Evolutionary conservation across 495 filamentous ascomycete species (phyloP), one percentile per base, ranked within the genome.

Genomic region (Podospora bellae-mahoneyi): DNA sequence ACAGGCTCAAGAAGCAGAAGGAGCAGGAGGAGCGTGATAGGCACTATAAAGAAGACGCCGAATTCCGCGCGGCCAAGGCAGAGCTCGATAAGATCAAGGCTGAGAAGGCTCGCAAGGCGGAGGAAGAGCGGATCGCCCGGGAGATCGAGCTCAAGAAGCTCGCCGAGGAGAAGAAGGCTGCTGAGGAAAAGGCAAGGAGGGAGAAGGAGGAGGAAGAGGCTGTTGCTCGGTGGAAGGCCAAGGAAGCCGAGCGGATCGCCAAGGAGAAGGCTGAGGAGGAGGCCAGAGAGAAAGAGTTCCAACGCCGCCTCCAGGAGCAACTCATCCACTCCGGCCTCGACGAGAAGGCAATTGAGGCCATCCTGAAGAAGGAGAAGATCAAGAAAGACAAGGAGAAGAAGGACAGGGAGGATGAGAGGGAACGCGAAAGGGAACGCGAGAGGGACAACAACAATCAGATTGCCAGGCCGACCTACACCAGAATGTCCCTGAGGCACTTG

Each of bases 71-170:
- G 39, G 76, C 80, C 13, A 79, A 83, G 74, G 77, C 77, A 54
- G 82, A 84, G 74, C 75, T 82, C 2, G 79, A 82, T 64, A 71
- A 75, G 39, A 77, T 76, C 16, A 72, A 77, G 28, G 80, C 78
- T 9, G 76, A 83, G 68, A 79, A 83, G 71, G 78, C 82, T 68
- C 74, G 78, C 59, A 80, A 83, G 68, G 75, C 78, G 60, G 78
- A 84, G 10, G 77, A 81, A 68, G 80, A 76, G 60, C 80, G 81
- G 64, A 76, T 89, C 53, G 76, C 80, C 68, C 78, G 78, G 60
- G 83, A 86, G 75, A 65, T 84, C 16, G 79, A 86, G 65, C 80
- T 87, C 15, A 84, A 92, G 76, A 84, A 81, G 72, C 81, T 87
- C 34, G 78, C 84, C 59, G 82, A 84, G 62, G 87, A 90, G 75